Evolutionary conservation across 1,284 basidiomycete genomes (phyloP).

Genomic region (Moesziomyces sp.): DNA sequence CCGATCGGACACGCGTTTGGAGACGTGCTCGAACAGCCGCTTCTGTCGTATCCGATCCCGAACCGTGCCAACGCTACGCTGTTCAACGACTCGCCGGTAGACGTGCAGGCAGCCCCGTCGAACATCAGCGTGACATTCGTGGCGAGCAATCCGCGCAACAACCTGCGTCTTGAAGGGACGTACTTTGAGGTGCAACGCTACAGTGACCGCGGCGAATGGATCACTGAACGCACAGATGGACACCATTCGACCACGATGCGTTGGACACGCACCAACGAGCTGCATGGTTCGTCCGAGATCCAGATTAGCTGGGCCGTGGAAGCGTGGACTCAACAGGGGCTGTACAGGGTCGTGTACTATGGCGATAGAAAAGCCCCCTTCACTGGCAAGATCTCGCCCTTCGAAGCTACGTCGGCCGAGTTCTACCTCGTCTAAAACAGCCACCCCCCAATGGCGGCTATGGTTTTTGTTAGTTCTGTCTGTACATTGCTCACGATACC

Average conservation of each 20-base stretch:
- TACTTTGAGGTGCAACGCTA: conserved; percentile 78
- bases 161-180: conserved; percentile 78
- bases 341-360: conserved; percentile 77
- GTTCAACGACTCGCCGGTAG: conserved; percentile 10
- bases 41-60: conserved; percentile 71
- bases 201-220: conserved; percentile 71
- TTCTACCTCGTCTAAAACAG: conserved; percentile 32
- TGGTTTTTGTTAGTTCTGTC: too few relatives aligned
- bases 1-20: conserved; percentile 75
- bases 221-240: conserved; percentile 76
- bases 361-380: conserved; percentile 78
- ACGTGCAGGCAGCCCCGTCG: conserved; percentile 48
- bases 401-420: conserved; percentile 21
- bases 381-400: conserved; percentile 43
- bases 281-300: conserved; percentile 35
- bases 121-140: conserved; percentile 77
- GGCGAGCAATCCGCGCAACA: conserved; percentile 83
- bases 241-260: conserved; percentile 80
- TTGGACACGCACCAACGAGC: conserved; percentile 71
- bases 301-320: conserved; percentile 53
- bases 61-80: conserved; percentile 66
- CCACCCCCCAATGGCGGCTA: too few relatives aligned
- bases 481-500: too few relatives aligned
- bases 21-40: conserved; percentile 75
- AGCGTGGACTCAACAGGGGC: conserved; percentile 72